Evolutionary conservation across 2,329 filamentous ascomycete species (phyloP).

Genomic region (Aspergillus phoenicis): DNA sequence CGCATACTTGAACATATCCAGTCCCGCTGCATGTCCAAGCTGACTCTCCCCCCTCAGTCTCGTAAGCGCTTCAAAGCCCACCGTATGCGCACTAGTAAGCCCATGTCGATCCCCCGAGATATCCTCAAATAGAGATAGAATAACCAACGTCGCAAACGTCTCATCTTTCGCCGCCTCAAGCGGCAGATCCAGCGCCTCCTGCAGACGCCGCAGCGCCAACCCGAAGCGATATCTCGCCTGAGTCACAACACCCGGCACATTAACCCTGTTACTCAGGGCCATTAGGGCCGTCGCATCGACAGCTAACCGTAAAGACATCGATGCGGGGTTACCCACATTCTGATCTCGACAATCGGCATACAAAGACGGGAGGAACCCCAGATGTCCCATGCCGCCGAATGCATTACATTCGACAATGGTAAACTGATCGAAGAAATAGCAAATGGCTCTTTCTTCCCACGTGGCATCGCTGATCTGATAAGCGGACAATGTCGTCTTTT

Average conservation of each 20-base stretch:
- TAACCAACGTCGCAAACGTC: conserved; percentile 41
- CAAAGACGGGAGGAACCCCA: conserved; percentile 40
- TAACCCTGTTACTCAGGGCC: conserved; percentile 34
- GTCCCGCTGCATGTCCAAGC: conserved; percentile 32
- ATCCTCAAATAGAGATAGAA: conserved; percentile 44
- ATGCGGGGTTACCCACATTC: conserved; percentile 19
- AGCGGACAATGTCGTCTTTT: conserved; percentile 17
- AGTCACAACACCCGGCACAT: conserved; percentile 28
- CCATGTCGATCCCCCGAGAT: conserved; percentile 41
- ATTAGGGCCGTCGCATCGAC: conserved; percentile 41
- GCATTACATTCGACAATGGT: conserved; percentile 28
- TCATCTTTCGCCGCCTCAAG: conserved; percentile 38
- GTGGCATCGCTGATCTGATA: conserved; percentile 32
- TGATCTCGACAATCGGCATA: conserved; percentile 35
- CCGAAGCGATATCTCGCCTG: conserved; percentile 38
- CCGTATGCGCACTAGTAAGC: conserved; percentile 39
- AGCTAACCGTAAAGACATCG: conserved; percentile 35
- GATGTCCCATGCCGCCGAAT: conserved; percentile 33
- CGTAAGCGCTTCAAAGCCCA: conserved; percentile 39
- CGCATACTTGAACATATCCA: conserved; percentile 42
- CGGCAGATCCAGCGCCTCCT: conserved; percentile 32
- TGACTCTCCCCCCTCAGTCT: conserved; percentile 36
- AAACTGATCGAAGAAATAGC: conserved; percentile 47
- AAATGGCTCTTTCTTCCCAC: conserved; percentile 42
- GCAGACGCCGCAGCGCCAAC: conserved; percentile 34